Evolutionary conservation across 208 protist species (phyloP), one percentile per base, ranked within the genome.

Genomic region (Endotrypanum monterogeii): DNA sequence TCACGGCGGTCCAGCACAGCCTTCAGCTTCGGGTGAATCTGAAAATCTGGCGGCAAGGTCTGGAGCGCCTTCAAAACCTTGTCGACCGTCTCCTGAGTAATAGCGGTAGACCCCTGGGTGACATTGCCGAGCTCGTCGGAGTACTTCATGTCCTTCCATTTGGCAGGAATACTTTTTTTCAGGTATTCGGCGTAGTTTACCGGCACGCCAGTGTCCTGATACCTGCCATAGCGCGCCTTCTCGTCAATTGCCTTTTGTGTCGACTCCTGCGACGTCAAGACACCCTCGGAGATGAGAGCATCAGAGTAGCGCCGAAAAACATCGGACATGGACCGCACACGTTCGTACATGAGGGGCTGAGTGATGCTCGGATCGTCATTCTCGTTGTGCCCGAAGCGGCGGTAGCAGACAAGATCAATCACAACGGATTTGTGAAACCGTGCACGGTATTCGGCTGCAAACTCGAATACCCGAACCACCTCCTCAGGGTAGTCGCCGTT

Each of bases 311-410:
- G 67, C 5, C 83, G 83, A 56, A 99, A 94, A 16, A 98, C 88
- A 72, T 97, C 83, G 20, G 80, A 86, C 70, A 94, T 93, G 60
- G 89, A 85, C 12, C 83, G 83, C 73, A 99, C 98, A 51, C 83
- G 87, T 32, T 94, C 87, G 87, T 99, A 99, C 97, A 99, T 98
- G 37, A 97, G 81, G 54, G 98, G 98, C 90, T 99, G 98, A 50
- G 98, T 99, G 83, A 99, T 99, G 80, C 91, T 97, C 70, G 98
- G 98, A 83, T 99, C 91, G 78, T 99, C 98, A 69, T 96, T 97
- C 89, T 99, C 98, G 83, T 99, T 99, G 89, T 99, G 98, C 37
- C 98, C 98, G 80, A 89, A 93, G 54, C 94, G 87, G 69, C 97
- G 90, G 89, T 99, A 99, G 84, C 98, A 99, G 35, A 99, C 96